Percentiles rank a stretch among this genome's conserved stretches.
These are phyloP conservation scores for Didymella sp. DNA, from an alignment of 2,329 filamentous ascomycete species.

Conservation along the genomic window DNA sequence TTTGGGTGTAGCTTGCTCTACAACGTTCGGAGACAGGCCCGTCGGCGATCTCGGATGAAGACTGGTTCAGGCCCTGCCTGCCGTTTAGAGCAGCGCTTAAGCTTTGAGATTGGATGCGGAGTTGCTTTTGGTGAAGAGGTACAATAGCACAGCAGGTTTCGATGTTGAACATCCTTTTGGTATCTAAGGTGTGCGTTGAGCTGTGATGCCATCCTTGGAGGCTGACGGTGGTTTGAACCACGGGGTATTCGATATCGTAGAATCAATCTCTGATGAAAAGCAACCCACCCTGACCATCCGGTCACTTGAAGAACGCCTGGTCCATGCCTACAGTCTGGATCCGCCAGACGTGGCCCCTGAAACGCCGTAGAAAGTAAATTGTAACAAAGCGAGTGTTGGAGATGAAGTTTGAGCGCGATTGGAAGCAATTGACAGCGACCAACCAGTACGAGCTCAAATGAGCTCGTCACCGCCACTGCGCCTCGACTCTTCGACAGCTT, in stretches of 20 bases:
- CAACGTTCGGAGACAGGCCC: neutral
- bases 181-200: slow-evolving; percentile 1
- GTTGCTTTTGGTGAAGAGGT: neutral
- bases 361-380: neutral
- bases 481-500: slow-evolving; percentile 80
- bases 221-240: slow-evolving; percentile 1
- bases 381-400: neutral
- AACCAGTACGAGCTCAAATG: slow-evolving; percentile 53
- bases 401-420: neutral
- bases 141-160: neutral
- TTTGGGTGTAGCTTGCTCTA: too few relatives aligned
- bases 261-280: neutral
- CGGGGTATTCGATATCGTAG: slow-evolving; percentile 11
- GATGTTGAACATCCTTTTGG: neutral
- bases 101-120: neutral
- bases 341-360: slow-evolving; percentile 9
- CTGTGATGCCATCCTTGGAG: neutral
- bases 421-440: neutral
- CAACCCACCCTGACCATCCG: neutral
- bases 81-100: neutral
- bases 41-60: neutral
- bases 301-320: neutral
- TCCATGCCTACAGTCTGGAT: slow-evolving; percentile 7
- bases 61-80: neutral
- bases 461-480: slow-evolving; percentile 80